phyloP scores from a whole-genome alignment of 2,329 filamentous ascomycete genomes.

The Lasiodiplodia theobromae region DNA sequence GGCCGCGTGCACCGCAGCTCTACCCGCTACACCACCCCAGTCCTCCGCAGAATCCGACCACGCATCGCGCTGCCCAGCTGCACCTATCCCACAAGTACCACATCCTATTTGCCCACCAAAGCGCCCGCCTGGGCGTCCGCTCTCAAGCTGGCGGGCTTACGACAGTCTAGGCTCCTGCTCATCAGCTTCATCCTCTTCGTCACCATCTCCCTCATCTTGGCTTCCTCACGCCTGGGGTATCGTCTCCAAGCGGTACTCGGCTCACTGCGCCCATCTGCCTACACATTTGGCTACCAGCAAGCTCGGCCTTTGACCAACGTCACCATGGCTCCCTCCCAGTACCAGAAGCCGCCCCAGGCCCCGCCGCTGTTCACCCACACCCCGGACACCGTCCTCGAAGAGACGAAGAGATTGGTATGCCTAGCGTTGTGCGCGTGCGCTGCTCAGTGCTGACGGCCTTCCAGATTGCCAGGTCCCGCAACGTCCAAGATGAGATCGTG shows the following conservation, averaged over 20 bases:
- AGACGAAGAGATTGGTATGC: constrained; percentile 66
- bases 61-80: constrained; percentile 1
- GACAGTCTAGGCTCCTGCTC: constrained; percentile 52
- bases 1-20: constrained; percentile 9
- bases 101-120: background rate
- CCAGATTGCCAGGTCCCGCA: constrained; percentile 66
- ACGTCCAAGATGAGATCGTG: constrained; percentile 71
- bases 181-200: constrained; percentile 65
- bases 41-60: background rate
- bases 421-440: no score
- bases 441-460: constrained; percentile 35
- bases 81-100: constrained; percentile 11
- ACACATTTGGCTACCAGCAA: constrained; percentile 15
- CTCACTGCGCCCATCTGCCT: constrained; percentile 22
- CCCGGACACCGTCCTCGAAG: constrained; percentile 70
- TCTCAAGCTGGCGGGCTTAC: constrained; percentile 45
- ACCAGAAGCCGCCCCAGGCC: constrained; percentile 76
- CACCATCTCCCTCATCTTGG: constrained; percentile 68
- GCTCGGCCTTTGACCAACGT: constrained; percentile 56
- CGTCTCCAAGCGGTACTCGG: constrained; percentile 65
- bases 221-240: constrained; percentile 65
- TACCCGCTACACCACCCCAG: background rate
- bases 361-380: constrained; percentile 81
- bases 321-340: constrained; percentile 71
- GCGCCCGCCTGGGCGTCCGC: constrained; percentile 15